Evolutionary conservation across 2,329 filamentous ascomycete genomes (phyloP).

Genomic region (Xenosphaeropsis pyriputrescens): DNA sequence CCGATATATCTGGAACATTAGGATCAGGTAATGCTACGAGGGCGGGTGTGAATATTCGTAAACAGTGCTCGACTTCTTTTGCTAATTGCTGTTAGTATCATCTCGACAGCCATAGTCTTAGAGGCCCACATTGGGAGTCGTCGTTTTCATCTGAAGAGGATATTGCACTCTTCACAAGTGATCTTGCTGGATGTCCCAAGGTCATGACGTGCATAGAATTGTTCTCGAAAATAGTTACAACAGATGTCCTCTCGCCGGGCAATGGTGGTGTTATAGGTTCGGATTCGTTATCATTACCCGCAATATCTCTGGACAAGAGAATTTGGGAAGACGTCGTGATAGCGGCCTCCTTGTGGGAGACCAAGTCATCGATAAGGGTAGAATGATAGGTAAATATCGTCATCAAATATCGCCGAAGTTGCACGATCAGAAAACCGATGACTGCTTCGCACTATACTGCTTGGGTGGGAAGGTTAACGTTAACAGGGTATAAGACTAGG

Average conservation of each 20-base stretch:
- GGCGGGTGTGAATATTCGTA: too few species aligned
- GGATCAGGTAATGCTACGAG: too few species aligned
- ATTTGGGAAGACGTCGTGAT: constrained; percentile 30
- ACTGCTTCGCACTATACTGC: too few species aligned
- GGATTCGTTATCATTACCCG: constrained; percentile 18
- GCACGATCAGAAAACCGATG: too few species aligned
- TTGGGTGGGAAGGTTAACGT: too few species aligned
- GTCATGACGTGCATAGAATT: constrained; percentile 13
- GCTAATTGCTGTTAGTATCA: too few species aligned
- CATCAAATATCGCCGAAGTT: constrained; percentile 4
- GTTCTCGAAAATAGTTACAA: constrained; percentile 15
- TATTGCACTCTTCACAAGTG: neutral
- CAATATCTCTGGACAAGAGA: constrained; percentile 27
- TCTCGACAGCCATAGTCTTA: too few species aligned
- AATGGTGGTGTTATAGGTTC: constrained; percentile 1
- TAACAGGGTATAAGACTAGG: too few species aligned
- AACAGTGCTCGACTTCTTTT: too few species aligned
- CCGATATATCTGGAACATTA: too few species aligned
- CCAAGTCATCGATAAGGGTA: constrained; percentile 7
- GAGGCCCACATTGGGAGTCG: too few species aligned
- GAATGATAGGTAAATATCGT: constrained; percentile 11
- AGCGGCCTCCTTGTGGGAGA: constrained; percentile 9
- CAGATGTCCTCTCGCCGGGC: constrained; percentile 4
- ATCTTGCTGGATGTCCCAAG: constrained; percentile 8
- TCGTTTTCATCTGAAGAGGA: too few species aligned